Percentiles rank a stretch among this genome's conserved stretches.
Conservation (phyloP, 768 basidiomycete genomes). For the Lactifluus pinguis region DNA sequence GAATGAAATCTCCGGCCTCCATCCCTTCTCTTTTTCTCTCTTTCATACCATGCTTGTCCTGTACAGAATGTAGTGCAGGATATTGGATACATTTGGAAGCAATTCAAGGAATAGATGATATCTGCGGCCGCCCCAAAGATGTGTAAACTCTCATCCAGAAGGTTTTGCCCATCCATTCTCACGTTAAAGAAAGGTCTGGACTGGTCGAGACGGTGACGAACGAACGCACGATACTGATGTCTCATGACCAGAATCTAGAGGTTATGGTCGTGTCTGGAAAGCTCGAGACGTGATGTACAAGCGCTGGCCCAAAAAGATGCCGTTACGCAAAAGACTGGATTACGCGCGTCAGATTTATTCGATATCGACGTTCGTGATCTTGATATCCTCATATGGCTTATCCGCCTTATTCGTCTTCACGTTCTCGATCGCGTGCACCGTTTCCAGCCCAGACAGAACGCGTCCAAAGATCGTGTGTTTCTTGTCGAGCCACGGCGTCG, state of each 20-base stretch:
- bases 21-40: neutral
- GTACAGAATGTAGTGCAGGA: neutral
- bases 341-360: constrained; percentile 32
- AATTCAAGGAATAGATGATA: no score
- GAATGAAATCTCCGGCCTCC: neutral
- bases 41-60: neutral
- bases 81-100: neutral
- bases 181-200: neutral
- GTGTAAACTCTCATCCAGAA: neutral
- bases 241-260: neutral
- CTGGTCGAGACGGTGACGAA: neutral
- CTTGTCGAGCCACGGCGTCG: constrained; percentile 88
- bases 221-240: neutral
- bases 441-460: constrained; percentile 78
- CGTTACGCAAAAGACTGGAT: neutral
- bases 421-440: constrained; percentile 87
- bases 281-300: neutral
- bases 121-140: neutral
- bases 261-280: neutral
- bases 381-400: constrained; percentile 91
- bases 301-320: no score
- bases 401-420: constrained; percentile 78
- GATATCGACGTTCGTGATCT: constrained; percentile 72
- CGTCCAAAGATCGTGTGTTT: constrained; percentile 93
- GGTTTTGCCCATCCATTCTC: neutral